phyloP scores from a whole-genome alignment of 1,284 basidiomycete genomes.

The Melampsora abietis-canadensis region DNA sequence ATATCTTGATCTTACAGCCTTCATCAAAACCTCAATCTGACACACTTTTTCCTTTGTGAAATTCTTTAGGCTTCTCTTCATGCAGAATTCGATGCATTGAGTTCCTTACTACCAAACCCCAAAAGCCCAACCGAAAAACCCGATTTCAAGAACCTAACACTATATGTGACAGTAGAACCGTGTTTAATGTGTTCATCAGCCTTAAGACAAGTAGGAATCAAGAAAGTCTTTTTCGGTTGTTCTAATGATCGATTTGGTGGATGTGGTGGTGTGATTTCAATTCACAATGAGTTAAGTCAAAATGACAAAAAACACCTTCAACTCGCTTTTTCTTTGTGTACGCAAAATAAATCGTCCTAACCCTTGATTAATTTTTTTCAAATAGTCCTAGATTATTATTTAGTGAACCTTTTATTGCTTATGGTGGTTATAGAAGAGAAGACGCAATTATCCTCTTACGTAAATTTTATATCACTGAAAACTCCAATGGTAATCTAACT shows the following conservation, averaged over 20 bases:
- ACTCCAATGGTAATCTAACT: conserved; percentile 70
- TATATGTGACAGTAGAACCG: conserved; percentile 98
- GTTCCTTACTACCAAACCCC: conserved; percentile 63
- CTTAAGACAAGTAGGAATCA: conserved; percentile 85
- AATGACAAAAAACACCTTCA: conserved; percentile 5
- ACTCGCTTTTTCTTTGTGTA: neutral
- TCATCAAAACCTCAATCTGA: conserved; percentile 10
- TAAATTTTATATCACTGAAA: conserved; percentile 92
- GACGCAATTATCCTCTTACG: conserved; percentile 93
- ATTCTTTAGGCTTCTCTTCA: conserved; percentile 79
- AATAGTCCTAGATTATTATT: conserved; percentile 50
- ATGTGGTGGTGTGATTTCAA: conserved; percentile 87
- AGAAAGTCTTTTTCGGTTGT: conserved; percentile 86
- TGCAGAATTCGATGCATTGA: conserved; percentile 95
- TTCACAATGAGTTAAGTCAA: conserved; percentile 67
- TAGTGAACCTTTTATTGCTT: conserved; percentile 72
- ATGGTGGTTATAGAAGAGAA: conserved; percentile 78
- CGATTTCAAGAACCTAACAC: conserved; percentile 70
- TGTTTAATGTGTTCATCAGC: conserved; percentile 99
- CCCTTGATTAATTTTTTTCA: conserved; percentile 13
- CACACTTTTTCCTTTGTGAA: neutral
- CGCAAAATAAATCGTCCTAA: conserved; percentile 20
- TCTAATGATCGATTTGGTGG: conserved; percentile 96
- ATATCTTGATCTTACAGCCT: neutral
- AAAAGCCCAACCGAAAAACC: neutral